Evolutionary conservation across 148 eudicot genomes (phyloP).

Genomic region (Silene uniflora): DNA sequence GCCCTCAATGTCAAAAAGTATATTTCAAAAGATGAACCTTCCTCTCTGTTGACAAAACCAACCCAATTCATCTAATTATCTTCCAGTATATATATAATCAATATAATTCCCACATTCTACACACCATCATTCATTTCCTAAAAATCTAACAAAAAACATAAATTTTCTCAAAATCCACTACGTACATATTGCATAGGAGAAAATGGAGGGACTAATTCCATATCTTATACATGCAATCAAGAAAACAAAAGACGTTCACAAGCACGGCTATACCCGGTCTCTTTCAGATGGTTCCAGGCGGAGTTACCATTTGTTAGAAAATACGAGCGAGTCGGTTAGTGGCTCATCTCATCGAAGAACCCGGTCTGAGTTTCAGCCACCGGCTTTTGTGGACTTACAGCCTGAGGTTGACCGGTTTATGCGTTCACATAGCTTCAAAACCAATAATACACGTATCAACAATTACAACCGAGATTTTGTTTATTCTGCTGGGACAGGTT

Average conservation of each 20-base stretch:
- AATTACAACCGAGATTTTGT: background rate
- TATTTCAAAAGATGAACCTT: background rate
- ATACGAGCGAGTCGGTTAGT: conserved; percentile 5
- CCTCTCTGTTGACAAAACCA: background rate
- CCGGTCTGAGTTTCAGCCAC: conserved; percentile 26
- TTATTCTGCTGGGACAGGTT: background rate
- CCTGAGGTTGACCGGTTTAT: conserved; percentile 26
- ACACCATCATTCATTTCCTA: background rate
- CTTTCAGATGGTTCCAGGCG: conserved; percentile 28
- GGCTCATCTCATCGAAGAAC: conserved; percentile 33
- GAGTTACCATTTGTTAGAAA: conserved; percentile 25
- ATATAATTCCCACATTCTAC: background rate
- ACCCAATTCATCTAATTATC: too few relatives aligned
- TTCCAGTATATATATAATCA: conserved; percentile 5
- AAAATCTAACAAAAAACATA: background rate
- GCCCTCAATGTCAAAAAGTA: background rate
- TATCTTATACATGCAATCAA: conserved; percentile 30
- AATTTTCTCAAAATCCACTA: background rate
- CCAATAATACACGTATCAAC: background rate
- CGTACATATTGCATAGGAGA: background rate
- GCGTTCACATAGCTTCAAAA: conserved; percentile 28
- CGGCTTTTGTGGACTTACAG: conserved; percentile 19
- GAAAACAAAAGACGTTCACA: conserved; percentile 20
- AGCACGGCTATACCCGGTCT: conserved; percentile 19
- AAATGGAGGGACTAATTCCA: conserved; percentile 32